These are phyloP conservation scores for Exophiala mesophila DNA, from an alignment of 2,329 filamentous ascomycete genomes.

Conservation along the genomic window DNA sequence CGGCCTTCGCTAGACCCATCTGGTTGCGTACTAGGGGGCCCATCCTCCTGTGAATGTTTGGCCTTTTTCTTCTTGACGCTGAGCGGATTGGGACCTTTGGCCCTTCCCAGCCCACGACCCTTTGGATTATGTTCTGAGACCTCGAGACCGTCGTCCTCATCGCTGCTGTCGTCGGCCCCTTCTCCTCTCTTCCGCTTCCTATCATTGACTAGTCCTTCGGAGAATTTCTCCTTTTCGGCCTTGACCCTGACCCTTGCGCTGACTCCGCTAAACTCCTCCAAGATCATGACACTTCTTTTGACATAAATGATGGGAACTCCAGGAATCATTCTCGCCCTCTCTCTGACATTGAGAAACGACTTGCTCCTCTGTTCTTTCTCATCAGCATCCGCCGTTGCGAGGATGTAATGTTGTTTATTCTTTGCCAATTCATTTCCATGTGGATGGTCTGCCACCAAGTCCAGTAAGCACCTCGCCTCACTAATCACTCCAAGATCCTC, in stretches of 20 bases:
- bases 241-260: conserved; percentile 41
- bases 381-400: conserved; percentile 40
- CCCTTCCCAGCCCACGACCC: conserved; percentile 33
- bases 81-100: conserved; percentile 45
- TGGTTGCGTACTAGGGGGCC: conserved; percentile 20
- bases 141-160: conserved; percentile 19
- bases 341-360: conserved; percentile 35
- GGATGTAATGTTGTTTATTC: conserved; percentile 46
- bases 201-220: conserved; percentile 36
- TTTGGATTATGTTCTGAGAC: conserved; percentile 29
- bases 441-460: conserved; percentile 33
- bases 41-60: conserved; percentile 7
- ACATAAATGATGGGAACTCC: conserved; percentile 49
- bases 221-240: conserved; percentile 44
- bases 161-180: conserved; percentile 24
- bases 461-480: conserved; percentile 39
- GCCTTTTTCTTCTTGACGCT: conserved; percentile 46
- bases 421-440: conserved; percentile 33
- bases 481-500: conserved; percentile 23
- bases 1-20: conserved; percentile 20
- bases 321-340: conserved; percentile 39
- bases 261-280: conserved; percentile 44
- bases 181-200: conserved; percentile 33
- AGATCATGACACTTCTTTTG: conserved; percentile 47
- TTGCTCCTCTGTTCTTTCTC: conserved; percentile 28